Evolutionary conservation across 495 filamentous ascomycete species (phyloP).

Genomic region (Aspergillus egyptiacus): DNA sequence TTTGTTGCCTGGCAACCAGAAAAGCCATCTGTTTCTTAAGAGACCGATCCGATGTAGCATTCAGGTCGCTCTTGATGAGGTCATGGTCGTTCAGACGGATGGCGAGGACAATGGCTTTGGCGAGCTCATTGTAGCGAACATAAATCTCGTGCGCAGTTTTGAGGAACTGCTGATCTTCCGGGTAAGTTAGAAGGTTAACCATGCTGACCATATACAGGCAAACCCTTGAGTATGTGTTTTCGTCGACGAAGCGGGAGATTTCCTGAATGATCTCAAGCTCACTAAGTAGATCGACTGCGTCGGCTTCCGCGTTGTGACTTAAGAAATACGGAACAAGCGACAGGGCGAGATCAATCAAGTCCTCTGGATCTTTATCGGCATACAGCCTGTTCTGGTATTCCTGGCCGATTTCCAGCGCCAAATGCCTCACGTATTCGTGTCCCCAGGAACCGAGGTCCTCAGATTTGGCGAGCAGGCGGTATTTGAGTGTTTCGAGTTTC

Average conservation of each 20-base stretch:
- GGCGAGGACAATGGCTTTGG: conserved; percentile 88
- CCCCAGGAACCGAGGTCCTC: conserved; percentile 95
- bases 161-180: conserved; percentile 93
- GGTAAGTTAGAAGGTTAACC: conserved; percentile 94
- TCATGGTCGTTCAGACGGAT: conserved; percentile 85
- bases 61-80: conserved; percentile 72
- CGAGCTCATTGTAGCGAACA: conserved; percentile 80
- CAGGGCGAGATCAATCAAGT: conserved; percentile 75
- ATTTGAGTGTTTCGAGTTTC: conserved; percentile 91
- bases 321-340: conserved; percentile 90
- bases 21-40: conserved; percentile 94
- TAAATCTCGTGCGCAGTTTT: conserved; percentile 88
- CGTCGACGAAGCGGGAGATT: conserved; percentile 83
- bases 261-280: conserved; percentile 95
- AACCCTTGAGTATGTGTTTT: conserved; percentile 87
- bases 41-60: conserved; percentile 70
- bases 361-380: conserved; percentile 55
- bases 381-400: conserved; percentile 78
- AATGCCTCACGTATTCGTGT: conserved; percentile 95
- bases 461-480: conserved; percentile 81
- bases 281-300: conserved; percentile 93
- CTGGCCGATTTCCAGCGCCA: conserved; percentile 92
- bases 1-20: conserved; percentile 84
- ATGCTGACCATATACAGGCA: conserved; percentile 99
- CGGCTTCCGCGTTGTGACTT: conserved; percentile 94